phyloP scores from a whole-genome alignment of 2,329 filamentous ascomycete genomes.

The Monosporascus sp. region DNA sequence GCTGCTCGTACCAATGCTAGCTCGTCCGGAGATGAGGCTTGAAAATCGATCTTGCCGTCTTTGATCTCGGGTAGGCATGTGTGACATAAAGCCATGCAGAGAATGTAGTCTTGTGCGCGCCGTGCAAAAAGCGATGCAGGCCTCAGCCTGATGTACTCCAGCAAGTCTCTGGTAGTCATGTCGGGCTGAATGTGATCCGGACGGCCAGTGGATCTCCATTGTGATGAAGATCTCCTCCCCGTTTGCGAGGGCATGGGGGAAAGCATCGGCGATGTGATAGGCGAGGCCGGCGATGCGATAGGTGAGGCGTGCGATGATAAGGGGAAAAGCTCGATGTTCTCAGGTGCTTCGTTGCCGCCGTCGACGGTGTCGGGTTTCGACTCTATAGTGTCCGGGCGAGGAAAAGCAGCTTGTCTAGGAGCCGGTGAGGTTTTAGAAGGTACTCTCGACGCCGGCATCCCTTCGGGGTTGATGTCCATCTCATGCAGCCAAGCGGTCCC shows the following conservation, averaged over 20 bases:
- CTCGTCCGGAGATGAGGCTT: conserved; percentile 87
- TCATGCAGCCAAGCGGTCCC: conserved; percentile 88
- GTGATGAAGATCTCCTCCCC: conserved; percentile 26
- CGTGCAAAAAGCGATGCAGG: conserved; percentile 73
- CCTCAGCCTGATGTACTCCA: conserved; percentile 70
- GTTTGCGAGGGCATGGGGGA: conserved; percentile 2
- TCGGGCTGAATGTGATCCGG: conserved; percentile 45
- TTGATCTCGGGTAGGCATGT: conserved; percentile 81
- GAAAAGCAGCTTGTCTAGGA: not conserved
- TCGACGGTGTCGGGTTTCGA: conserved; percentile 3
- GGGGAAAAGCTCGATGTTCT: conserved; percentile 24
- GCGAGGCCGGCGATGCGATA: conserved; percentile 14
- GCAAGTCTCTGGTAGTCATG: conserved; percentile 64
- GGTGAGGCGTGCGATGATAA: conserved; percentile 18
- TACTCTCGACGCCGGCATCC: not conserved
- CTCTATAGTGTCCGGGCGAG: not conserved
- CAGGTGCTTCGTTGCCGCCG: conserved; percentile 21
- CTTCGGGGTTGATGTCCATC: conserved; percentile 48
- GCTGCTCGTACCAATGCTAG: conserved; percentile 80
- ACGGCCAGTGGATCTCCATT: conserved; percentile 27
- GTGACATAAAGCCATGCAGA: conserved; percentile 83
- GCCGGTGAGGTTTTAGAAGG: not conserved
- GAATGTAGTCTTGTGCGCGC: conserved; percentile 75
- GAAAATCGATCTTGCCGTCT: conserved; percentile 69
- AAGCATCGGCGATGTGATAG: conserved; percentile 1